Conservation (phyloP, 2,329 filamentous ascomycete species). For the Diplodia corticola region DNA sequence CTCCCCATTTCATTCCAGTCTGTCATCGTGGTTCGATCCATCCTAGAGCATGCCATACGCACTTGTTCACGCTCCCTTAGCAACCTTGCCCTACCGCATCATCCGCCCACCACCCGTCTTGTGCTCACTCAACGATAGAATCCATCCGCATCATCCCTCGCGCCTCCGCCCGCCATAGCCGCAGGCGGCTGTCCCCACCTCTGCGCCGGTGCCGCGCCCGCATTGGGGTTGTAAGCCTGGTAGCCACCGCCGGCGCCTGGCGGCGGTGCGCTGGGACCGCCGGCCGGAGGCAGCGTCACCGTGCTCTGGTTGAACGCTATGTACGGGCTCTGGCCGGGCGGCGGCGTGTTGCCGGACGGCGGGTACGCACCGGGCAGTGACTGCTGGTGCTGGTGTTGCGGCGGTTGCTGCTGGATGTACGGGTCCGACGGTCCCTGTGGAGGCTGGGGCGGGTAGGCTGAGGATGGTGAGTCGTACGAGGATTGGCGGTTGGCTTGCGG, state of each 20-base stretch:
- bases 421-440: slow-evolving; percentile 33
- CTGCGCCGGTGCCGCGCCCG: neutral
- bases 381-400: slow-evolving; percentile 31
- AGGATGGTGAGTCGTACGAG: slow-evolving; percentile 23
- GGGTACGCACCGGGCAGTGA: neutral
- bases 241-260: slow-evolving; percentile 24
- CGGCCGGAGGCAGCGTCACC: slow-evolving; percentile 28
- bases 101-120: neutral
- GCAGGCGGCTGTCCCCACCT: slow-evolving; percentile 25
- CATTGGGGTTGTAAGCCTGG: slow-evolving; percentile 35
- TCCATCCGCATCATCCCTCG: slow-evolving; percentile 34
- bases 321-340: slow-evolving; percentile 25
- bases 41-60: neutral
- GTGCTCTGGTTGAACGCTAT: slow-evolving; percentile 32
- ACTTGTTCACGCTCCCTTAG: neutral
- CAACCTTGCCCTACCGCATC: neutral
- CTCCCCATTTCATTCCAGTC: neutral
- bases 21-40: neutral
- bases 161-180: slow-evolving; percentile 34
- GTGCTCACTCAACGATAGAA: slow-evolving; percentile 29
- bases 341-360: neutral
- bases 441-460: slow-evolving; percentile 25
- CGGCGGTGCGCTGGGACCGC: slow-evolving; percentile 13
- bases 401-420: slow-evolving; percentile 31
- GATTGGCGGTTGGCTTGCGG: slow-evolving; percentile 28